Conservation (phyloP, 352 stramenopile species). For the Saprolegnia diclina region DNA sequence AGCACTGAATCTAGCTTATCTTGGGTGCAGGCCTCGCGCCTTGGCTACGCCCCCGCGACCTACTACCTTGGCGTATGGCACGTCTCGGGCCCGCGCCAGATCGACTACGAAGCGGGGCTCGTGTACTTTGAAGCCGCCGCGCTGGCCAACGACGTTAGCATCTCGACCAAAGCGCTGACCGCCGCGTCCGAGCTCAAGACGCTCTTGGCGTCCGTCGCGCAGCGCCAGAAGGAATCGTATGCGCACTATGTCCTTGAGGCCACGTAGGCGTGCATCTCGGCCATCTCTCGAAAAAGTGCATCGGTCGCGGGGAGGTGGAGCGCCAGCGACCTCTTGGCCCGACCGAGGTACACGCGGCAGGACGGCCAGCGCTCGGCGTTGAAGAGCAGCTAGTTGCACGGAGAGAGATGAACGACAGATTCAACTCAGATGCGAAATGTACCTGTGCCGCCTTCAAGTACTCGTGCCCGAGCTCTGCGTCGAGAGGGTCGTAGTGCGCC, state of each 20-base stretch:
- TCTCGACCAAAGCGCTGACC: not conserved
- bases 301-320: not conserved
- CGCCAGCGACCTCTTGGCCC: not conserved
- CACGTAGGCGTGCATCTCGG: not conserved
- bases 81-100: not conserved
- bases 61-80: constrained; percentile 16
- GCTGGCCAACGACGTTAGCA: not conserved
- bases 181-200: constrained; percentile 1
- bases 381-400: constrained; percentile 14
- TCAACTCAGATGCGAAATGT: too few species aligned
- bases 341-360: not conserved
- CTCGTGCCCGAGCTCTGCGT: constrained; percentile 19
- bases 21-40: not conserved
- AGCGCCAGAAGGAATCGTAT: not conserved
- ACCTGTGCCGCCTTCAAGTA: constrained; percentile 18
- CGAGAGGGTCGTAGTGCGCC: constrained; percentile 1
- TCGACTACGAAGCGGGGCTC: constrained; percentile 14
- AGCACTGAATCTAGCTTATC: not conserved
- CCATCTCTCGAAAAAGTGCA: not conserved
- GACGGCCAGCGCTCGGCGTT: not conserved
- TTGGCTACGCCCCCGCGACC: not conserved
- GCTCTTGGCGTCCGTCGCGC: not conserved
- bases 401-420: too few species aligned
- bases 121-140: constrained; percentile 8
- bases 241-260: not conserved